Evolutionary conservation across 805 yeast species (phyloP), one percentile per base, ranked within the genome.

Genomic region (Priceomyces medius): DNA sequence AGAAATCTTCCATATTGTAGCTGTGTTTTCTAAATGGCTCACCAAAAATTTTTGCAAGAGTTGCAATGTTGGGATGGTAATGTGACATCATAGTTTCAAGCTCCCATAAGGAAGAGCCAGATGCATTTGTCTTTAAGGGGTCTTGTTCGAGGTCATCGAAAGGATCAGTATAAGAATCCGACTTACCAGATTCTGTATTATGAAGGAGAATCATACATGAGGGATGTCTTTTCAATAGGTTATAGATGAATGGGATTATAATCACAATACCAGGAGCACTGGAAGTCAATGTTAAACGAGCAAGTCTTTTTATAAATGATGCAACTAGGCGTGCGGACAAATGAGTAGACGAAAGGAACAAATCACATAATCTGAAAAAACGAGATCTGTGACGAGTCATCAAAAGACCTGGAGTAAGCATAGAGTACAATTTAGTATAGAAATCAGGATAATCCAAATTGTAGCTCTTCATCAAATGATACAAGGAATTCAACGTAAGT

Each of bases 1-100:
- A 65, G 69, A 93, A 93, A 59, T 93, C 98, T 59, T 93, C 99
- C 73, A 93, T 72, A 59, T 86, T 86, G 61, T 93, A 93, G 52
- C 79, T 78, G 42, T 85, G 81, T 60, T 93, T 93, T 56, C 83
- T 79, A 68, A 89, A 91, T 3, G 97, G 97, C 63, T 93, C 97
- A 14, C 81, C 75, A 57, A 87, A 85, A 21, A 93, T 86, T 58
- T 81, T 83, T 13, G 97, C 97, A 52, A 93, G 71, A 0, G 97
- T 85, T 1, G 97, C 91, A 9, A 93, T 88, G 55, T 93, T 93
- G 12, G 98, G 97, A 65, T 93, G 98, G 58, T 89, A 91, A 59
- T 93, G 99, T 9, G 78, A 64, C 69, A 83, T 79, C 42, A 86
- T 65, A 0, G 95, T 74, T 44, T 85, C 87, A 42, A 91, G 59